phyloP scores from a whole-genome alignment of 2,329 filamentous ascomycete species.

The Cladosporium halotolerans region DNA sequence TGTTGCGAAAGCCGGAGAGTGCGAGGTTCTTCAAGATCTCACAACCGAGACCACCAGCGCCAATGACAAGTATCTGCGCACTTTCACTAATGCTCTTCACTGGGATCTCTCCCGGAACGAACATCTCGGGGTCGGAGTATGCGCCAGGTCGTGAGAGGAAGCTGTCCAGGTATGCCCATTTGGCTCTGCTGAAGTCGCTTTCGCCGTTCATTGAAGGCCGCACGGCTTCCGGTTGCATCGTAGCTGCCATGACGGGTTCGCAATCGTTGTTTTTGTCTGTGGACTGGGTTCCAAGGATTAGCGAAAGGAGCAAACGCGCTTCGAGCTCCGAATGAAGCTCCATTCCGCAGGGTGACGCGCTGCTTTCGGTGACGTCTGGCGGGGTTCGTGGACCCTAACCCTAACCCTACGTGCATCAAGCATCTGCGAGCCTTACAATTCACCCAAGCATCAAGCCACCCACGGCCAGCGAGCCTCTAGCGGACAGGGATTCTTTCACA shows the following conservation, averaged over 20 bases:
- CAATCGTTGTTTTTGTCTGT: not conserved
- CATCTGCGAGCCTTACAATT: too few species aligned
- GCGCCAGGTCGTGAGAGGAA: slow-evolving; percentile 72
- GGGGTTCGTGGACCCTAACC: too few species aligned
- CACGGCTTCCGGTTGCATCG: slow-evolving; percentile 16
- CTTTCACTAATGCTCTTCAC: slow-evolving; percentile 53
- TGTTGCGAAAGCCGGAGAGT: slow-evolving; percentile 89
- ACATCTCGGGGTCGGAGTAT: slow-evolving; percentile 59
- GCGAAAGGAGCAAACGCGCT: not conserved
- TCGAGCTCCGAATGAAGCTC: not conserved
- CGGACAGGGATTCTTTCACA: too few species aligned
- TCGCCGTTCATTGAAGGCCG: slow-evolving; percentile 30
- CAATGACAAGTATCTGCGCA: slow-evolving; percentile 61
- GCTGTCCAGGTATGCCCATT: slow-evolving; percentile 72
- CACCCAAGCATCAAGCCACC: too few species aligned
- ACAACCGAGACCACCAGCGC: slow-evolving; percentile 88
- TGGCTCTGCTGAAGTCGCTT: slow-evolving; percentile 11
- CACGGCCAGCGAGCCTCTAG: too few species aligned
- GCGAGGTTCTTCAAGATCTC: slow-evolving; percentile 96
- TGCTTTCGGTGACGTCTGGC: too few species aligned
- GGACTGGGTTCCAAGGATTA: not conserved
- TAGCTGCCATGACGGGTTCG: slow-evolving; percentile 17
- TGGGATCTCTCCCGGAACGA: slow-evolving; percentile 43
- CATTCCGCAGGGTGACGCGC: not conserved
- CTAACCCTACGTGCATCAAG: too few species aligned